These are phyloP conservation scores for Leptodermis oblonga DNA, from an alignment of 257 asterid species.

Conservation along the genomic window DNA sequence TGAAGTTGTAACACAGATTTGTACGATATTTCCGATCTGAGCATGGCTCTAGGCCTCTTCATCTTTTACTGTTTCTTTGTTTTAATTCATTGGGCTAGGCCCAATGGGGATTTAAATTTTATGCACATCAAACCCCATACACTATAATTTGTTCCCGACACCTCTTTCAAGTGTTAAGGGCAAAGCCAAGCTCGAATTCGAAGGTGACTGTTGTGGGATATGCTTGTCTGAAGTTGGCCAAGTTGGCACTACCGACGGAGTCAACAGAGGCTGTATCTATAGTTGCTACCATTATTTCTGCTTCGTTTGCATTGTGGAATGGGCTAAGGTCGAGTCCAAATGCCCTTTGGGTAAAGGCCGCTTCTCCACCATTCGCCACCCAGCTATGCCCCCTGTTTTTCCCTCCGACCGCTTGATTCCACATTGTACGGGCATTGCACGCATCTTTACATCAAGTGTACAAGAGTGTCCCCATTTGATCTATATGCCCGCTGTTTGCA, in stretches of 20 bases:
- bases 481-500: too few relatives aligned
- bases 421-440: too few relatives aligned
- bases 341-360: constrained; percentile 76
- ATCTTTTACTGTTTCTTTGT: too few relatives aligned
- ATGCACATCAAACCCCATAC: too few relatives aligned
- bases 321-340: constrained; percentile 77
- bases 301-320: constrained; percentile 71
- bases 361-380: constrained; percentile 64
- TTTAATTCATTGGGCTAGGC: too few relatives aligned
- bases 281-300: constrained; percentile 75
- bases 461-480: too few relatives aligned
- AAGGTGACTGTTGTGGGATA: constrained; percentile 57
- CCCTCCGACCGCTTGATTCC: constrained; percentile 48
- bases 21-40: too few relatives aligned
- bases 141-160: too few relatives aligned
- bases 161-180: constrained; percentile 23
- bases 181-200: constrained; percentile 30
- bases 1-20: too few relatives aligned
- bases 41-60: too few relatives aligned
- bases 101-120: too few relatives aligned
- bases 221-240: constrained; percentile 49
- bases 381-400: constrained; percentile 49
- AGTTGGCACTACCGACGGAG: constrained; percentile 12
- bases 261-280: constrained; percentile 55
- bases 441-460: too few relatives aligned